Conservation (phyloP, 164 flowering plant species). For the Chimonanthus praecox region DNA sequence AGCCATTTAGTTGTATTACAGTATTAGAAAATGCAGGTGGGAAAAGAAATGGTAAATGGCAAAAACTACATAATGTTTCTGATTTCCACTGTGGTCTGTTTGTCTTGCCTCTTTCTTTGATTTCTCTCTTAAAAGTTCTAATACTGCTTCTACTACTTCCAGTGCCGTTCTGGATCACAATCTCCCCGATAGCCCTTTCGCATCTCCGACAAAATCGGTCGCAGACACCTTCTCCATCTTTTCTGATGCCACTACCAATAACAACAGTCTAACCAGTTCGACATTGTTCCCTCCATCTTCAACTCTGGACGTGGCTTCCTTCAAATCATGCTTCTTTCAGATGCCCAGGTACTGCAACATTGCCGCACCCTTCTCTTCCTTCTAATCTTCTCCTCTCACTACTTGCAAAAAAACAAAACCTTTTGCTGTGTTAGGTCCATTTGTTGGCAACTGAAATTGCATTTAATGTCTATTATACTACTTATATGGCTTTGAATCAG, state of each 20-base stretch:
- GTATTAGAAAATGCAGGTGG: background rate
- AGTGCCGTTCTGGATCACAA: slow-evolving; percentile 59
- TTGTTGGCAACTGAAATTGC: too few relatives aligned
- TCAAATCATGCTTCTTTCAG: slow-evolving; percentile 75
- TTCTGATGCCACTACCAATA: background rate
- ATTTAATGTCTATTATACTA: too few relatives aligned
- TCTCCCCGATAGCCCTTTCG: slow-evolving; percentile 89
- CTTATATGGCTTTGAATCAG: too few relatives aligned
- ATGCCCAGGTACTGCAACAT: slow-evolving; percentile 49
- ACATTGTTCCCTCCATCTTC: slow-evolving; percentile 41
- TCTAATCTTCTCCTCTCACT: too few relatives aligned
- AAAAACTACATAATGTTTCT: background rate
- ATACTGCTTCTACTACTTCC: background rate
- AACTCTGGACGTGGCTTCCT: slow-evolving; percentile 56
- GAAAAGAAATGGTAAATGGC: background rate
- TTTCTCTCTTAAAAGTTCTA: background rate
- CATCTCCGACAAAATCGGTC: slow-evolving; percentile 52
- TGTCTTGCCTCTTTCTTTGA: background rate
- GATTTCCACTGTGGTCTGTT: background rate
- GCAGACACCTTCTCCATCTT: slow-evolving; percentile 24
- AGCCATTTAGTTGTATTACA: too few relatives aligned
- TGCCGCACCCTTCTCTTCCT: too few relatives aligned
- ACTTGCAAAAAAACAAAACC: too few relatives aligned
- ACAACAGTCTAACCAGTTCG: slow-evolving; percentile 17
- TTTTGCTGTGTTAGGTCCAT: too few relatives aligned